Base-by-base conservation (phyloP, 208 protist genomes). In the Leishmania tropica region DNA sequence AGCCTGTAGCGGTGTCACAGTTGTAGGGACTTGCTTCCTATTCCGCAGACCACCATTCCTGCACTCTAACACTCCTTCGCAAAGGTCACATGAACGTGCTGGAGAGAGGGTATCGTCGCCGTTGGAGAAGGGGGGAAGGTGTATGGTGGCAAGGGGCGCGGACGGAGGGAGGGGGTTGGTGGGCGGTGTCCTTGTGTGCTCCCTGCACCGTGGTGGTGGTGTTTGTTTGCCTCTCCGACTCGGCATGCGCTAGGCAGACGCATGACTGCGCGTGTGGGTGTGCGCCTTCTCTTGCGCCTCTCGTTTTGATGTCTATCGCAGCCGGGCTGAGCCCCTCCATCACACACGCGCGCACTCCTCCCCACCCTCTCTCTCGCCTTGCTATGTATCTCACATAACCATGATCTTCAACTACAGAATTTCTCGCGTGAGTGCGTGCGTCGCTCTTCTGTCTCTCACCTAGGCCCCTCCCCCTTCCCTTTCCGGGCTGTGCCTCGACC, bases 1-100 rank as follows among this genome's bases (percentile, higher is more conserved):
- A 96, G 64, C 87, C 90, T 8, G 86, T 95, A 0, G 37, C 31
- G 6, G 86, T 95, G 17, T 83, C 86, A 8, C 71, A 78, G 54
- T 58, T 95, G 37, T 88, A 65, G 84, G 74, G 68, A 28, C 13
- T 15, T 35, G 10, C 45, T 24, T 21, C 10, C n/a, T 31, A 45
- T 37, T 19, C 70, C 21, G 3, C 45, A 53, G 70, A 21, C 70
- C 42, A 47, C 70, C 70, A 74, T 21, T 28, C 11, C 28, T 40
- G 6, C 60, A 24, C 58, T 2, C 70, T 15, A n/a, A 28, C 70
- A 74, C 2, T 35, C 45, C 28, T 35, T 74, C 28, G 70, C 31
- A 19, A 72, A 48, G 21, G 65, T 0, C 37, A 47, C 15, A 47
- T 10, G 3, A 24, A 72, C 37, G 40, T 72, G 37, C 65, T 47